These are phyloP conservation scores for Venturia aucupariae DNA, from an alignment of 2,329 filamentous ascomycete species.

Conservation along the genomic window DNA sequence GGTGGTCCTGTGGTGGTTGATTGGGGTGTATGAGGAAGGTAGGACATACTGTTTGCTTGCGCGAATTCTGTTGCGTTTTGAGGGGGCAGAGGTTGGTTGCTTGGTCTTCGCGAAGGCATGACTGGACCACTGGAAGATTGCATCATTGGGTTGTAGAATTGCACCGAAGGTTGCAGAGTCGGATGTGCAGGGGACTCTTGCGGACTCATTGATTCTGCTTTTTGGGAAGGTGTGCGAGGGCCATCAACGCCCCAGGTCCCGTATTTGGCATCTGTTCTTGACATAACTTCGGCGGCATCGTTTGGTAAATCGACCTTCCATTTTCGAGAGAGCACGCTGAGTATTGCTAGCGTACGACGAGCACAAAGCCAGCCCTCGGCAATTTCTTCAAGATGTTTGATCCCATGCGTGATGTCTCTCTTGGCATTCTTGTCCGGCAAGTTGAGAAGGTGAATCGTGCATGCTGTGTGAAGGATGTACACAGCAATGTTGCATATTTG, in stretches of 20 bases:
- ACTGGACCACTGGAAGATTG: slow-evolving; percentile 13
- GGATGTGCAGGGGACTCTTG: slow-evolving; percentile 8
- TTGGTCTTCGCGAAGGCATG: slow-evolving; percentile 4
- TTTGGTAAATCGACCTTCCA: slow-evolving; percentile 83
- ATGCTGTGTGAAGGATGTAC: slow-evolving; percentile 90
- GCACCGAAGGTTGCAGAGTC: not conserved
- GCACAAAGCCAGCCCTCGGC: slow-evolving; percentile 91
- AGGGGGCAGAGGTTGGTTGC: slow-evolving; percentile 19
- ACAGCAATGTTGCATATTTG: slow-evolving; percentile 96
- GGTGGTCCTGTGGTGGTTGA: slow-evolving; percentile 8
- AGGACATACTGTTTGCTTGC: slow-evolving; percentile 19
- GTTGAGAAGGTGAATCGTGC: slow-evolving; percentile 89
- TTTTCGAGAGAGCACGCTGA: slow-evolving; percentile 76
- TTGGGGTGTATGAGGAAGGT: slow-evolving; percentile 7
- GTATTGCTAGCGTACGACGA: slow-evolving; percentile 71
- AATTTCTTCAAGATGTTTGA: slow-evolving; percentile 90
- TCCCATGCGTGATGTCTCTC: slow-evolving; percentile 80
- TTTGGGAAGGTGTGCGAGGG: slow-evolving; percentile 18
- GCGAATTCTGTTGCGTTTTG: slow-evolving; percentile 21
- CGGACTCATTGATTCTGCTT: slow-evolving; percentile 13
- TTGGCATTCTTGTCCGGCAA: slow-evolving; percentile 85
- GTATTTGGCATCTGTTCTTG: slow-evolving; percentile 70
- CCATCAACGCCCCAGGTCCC: slow-evolving; percentile 45
- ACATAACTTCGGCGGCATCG: slow-evolving; percentile 68
- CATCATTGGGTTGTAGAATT: not conserved